A percentile compares a stretch with the other conserved stretches of the same genome.
Evolutionary conservation across 371 early-diverging fungal genomes (phyloP).

Genomic region (Chytridium lagenaria): DNA sequence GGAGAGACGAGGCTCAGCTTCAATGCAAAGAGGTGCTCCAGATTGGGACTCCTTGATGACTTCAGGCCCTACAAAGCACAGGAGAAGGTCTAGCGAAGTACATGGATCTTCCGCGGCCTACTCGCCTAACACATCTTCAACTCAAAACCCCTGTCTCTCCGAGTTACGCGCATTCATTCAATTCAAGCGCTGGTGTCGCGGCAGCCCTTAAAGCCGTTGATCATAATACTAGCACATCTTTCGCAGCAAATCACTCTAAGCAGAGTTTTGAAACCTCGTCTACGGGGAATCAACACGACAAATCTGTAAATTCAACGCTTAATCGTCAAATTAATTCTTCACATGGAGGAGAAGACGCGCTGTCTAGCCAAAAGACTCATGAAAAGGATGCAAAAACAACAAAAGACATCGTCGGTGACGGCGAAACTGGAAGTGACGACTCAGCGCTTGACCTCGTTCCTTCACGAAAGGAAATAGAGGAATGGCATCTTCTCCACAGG

Average conservation of each 20-base stretch:
- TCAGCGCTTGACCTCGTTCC: slow-evolving; percentile 25
- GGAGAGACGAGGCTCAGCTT: background rate
- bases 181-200: no score
- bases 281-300: no score
- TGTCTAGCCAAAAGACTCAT: background rate
- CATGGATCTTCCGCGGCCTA: no score
- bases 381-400: background rate
- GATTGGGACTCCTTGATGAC: background rate
- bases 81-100: background rate
- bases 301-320: no score
- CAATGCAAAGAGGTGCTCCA: background rate
- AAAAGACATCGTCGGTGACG: background rate
- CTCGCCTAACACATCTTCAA: no score
- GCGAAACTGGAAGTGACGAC: background rate
- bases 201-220: no score
- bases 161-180: no score
- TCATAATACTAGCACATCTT: no score
- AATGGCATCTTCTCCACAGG: slow-evolving; percentile 51
- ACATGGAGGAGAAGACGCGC: background rate
- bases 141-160: no score
- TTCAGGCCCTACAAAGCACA: background rate
- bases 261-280: no score
- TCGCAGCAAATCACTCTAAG: no score
- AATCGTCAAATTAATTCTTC: no score
- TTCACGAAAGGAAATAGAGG: slow-evolving; percentile 48